Evolutionary conservation across 2,329 filamentous ascomycete species (phyloP), one percentile per base, ranked within the genome.

Genomic region (Ceratocystis destructans): DNA sequence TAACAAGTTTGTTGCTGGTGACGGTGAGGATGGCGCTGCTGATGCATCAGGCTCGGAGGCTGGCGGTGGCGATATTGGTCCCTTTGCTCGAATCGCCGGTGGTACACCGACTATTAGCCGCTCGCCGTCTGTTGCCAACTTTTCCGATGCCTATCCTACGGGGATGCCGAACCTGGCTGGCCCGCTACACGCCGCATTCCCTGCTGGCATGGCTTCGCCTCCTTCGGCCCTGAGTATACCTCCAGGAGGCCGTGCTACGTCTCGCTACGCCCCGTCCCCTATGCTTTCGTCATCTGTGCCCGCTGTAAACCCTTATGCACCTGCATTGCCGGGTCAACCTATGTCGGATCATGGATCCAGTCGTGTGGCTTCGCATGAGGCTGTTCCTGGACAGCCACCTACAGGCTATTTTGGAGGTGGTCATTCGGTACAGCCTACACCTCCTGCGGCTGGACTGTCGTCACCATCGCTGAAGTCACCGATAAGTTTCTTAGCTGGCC

Each of bases 1-100:
- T 77, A 97, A 92, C 76, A 96, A 91, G 72, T 99, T 99, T 73
- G 91, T 99, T 68, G 86, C 89, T 64, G 95, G 94, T 15, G 93
- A 96, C 68, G 93, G 97, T 65, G 84, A 83, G 64, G 91, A 96
- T 67, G 90, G 95, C 67, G 59, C 61, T n/a, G 85, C 83, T 67
- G 88, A 90, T 64, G 79, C 80, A 44, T 79, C 79, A 8, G 84
- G 82, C 0, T 79, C 78, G 4, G 81, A 80, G 64, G 84, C 83
- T 57, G 79, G 75, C 44, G 82, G 82, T 62, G 76, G 74, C 22
- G 87, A 89, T 68, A 75, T 82, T 64, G 90, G 91, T 0, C 91
- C 90, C 1, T 97, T 99, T 74, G 87, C 89, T 6, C 87, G 87
- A 65, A 84, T 96, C 64, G 81, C 88, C 33, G 84, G 87, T n/a